Base-by-base conservation (phyloP, 257 asterid species). In the Salvia hispanica region DNA sequence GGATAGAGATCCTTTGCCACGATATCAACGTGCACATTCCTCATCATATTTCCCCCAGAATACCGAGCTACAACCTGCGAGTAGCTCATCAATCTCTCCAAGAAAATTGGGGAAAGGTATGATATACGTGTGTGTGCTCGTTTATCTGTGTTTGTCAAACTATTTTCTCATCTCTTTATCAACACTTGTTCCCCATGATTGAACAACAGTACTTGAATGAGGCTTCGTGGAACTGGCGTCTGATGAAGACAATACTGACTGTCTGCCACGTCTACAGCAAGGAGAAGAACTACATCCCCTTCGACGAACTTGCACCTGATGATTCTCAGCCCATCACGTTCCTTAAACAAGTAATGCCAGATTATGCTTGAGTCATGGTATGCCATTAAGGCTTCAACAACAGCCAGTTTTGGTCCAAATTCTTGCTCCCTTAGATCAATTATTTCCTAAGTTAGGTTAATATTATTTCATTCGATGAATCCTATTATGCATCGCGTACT, bases 161-260 rank as follows among this genome's bases (percentile, higher is more conserved):
- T 7, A 54, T 58, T 53, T 45, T 42, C 58, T 44, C 16, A 10
- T 51, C 28, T 25, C 2, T 46, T 7, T 28, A 15, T 47, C 37
- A 66, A 46, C 66, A 2, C 57, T 28, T 50, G 11, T 36, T 72
- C 33, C 7, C 12, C 6, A 15, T 60, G 76, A 45, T 76, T 66
- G 45, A 66, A 78, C 71, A 93, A 78, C 71, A 93, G 99, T 91
- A 94, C 80, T 43, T 94, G 85, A 94, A 94, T 7, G 95, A 94
- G 81, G 99, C 96, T 31, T 64, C 88, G 7, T 94, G 99, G 99
- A 94, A 91, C 77, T 91, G 99, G 97, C 92, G 96, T 21, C 71
- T 94, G 79, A 94, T 91, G 99, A 94, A 87, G 94, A 87, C 96
- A 0, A 88, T 94, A 80, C 48, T 94, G 82, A 94, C 97, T 0